Conservation (phyloP, 331 rosid genomes). For the Dryas integrifolia region DNA sequence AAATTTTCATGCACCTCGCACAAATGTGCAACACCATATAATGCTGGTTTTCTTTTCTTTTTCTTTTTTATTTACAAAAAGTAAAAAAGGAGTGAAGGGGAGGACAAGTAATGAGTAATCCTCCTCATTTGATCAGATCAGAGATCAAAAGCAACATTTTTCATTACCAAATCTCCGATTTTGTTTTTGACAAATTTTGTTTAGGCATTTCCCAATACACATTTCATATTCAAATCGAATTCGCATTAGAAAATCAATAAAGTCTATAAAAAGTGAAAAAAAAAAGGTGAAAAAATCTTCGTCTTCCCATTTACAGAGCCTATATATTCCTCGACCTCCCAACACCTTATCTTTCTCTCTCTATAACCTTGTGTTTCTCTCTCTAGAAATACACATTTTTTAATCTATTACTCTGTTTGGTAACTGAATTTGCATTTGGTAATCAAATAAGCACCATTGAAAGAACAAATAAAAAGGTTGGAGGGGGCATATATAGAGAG, state of each 20-base stretch:
- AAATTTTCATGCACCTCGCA: slow-evolving; percentile 10
- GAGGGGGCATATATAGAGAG: slow-evolving; percentile 53
- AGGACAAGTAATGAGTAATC: slow-evolving; percentile 14
- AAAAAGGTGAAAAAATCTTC: slow-evolving; percentile 32
- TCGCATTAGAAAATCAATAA: slow-evolving; percentile 15
- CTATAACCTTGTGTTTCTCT: slow-evolving; percentile 34
- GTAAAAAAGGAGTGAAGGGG: slow-evolving; percentile 19
- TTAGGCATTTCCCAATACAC: not conserved
- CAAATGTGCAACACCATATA: not conserved
- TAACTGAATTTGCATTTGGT: slow-evolving; percentile 67
- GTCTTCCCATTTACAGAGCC: slow-evolving; percentile 41
- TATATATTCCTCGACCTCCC: slow-evolving; percentile 59
- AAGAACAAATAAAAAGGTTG: slow-evolving; percentile 44
- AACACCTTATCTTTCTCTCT: slow-evolving; percentile 53
- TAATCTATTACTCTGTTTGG: slow-evolving; percentile 48
- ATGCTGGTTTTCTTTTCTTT: not conserved
- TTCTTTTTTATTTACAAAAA: slow-evolving; percentile 10
- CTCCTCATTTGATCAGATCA: slow-evolving; percentile 11
- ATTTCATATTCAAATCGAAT: slow-evolving; percentile 5
- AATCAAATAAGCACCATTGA: slow-evolving; percentile 60
- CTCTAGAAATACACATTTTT: slow-evolving; percentile 21
- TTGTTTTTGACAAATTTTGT: not conserved
- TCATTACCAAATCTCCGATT: not conserved
- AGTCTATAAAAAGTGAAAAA: not conserved
- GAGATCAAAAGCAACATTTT: not conserved